Evolutionary conservation across 768 basidiomycete species (phyloP).

Genomic region (Suillus weaverae): DNA sequence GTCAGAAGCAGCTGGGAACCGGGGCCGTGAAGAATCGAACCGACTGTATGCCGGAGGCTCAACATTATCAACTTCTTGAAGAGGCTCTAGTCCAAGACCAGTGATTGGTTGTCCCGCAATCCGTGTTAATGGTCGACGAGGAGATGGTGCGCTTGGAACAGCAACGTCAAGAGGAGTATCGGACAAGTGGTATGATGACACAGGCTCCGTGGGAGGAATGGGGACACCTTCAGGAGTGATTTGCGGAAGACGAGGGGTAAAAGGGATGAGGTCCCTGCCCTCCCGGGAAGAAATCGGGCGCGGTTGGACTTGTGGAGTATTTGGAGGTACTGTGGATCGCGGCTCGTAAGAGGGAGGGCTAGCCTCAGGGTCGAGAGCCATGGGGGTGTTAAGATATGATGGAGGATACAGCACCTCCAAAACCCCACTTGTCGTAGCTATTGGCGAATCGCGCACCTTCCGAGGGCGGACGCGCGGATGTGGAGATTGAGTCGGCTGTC

Average conservation of each 20-base stretch:
- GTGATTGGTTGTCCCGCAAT: neutral
- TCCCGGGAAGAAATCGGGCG: neutral
- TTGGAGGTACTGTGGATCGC: neutral
- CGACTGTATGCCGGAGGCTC: conserved; percentile 28
- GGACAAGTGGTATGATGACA: neutral
- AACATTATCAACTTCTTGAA: conserved; percentile 14
- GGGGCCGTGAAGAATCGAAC: conserved; percentile 24
- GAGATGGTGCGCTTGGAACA: neutral
- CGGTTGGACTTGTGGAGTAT: neutral
- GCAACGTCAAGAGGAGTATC: neutral
- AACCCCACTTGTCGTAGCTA: conserved; percentile 24
- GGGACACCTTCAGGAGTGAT: neutral
- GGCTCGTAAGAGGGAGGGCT: conserved; percentile 23
- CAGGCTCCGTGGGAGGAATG: neutral
- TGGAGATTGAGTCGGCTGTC: neutral
- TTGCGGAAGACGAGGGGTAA: neutral
- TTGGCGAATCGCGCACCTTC: neutral
- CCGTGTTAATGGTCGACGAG: neutral
- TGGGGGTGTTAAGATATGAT: conserved; percentile 14
- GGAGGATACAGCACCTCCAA: conserved; percentile 30
- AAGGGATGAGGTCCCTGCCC: neutral
- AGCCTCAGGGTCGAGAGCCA: conserved; percentile 8
- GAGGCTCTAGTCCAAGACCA: neutral
- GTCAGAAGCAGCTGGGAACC: conserved; percentile 19
- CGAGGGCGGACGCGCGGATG: neutral